Evolutionary conservation across 2,329 filamentous ascomycete genomes (phyloP), one percentile per base, ranked within the genome.

Genomic region (Epicoccum sorghinum): DNA sequence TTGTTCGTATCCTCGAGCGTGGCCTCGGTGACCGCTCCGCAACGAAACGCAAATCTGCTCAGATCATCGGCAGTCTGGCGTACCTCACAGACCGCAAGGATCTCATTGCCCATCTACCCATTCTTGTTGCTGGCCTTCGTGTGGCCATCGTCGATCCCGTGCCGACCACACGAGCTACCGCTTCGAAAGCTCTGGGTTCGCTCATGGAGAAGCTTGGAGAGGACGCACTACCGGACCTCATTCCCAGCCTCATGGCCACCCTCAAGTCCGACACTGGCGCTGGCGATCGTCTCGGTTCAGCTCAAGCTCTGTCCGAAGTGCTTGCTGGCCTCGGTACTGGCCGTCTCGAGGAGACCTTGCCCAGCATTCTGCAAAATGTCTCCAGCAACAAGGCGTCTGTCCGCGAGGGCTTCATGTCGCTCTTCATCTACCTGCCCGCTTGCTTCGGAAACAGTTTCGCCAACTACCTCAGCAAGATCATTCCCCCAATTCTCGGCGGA

Each of bases 391-490:
- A 96, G 77, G 75, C 95, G 14, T 87, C 92, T 49, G 91, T 99
- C 60, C 88, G 95, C 67, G 95, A 99, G 81, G 95, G 95, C 40
- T 99, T 99, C 80, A 99, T 99, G 95, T 97, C 95, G 7, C 84
- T 99, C 36, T 99, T 99, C 78, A 98, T 99, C 64, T 99, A 97
- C 84, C 86, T 99, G 79, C 95, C 95, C 10, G 95, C 96, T 47
- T 99, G 95, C 78, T 99, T 99, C 68, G 95, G 95, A 69, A 99
- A 99, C 82, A 96, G 93, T 75, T 99, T 99, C 70, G 89, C 95
- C 65, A 92, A 91, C 71, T 99, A 99, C 71, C 88, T 99, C 57
- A 91, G 88, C 77, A 92, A 88, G 72, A 96, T 99, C 68, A 96
- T 99, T 66, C 96, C 95, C 14, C 90, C 95, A 18, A 98, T 99